Base-by-base conservation (phyloP, 495 filamentous ascomycete genomes). In the Penicillium longicatenatum region DNA sequence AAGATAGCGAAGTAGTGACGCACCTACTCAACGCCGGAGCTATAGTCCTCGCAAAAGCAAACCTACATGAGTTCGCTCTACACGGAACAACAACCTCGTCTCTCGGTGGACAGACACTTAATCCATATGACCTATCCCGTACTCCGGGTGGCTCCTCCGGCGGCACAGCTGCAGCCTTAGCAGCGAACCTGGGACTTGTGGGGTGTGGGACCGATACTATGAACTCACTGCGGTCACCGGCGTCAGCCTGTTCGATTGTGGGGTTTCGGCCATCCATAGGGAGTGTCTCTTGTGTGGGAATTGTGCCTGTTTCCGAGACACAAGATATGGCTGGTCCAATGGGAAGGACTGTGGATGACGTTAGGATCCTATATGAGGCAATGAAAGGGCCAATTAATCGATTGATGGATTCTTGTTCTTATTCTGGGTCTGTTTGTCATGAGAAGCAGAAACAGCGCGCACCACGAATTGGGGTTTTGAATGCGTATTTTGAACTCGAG, bases 71-170 rank as follows among this genome's bases (percentile, higher is more conserved):
- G 66, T 64, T 89, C 51, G 85, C 86, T 1, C 63, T 89, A 2
- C 85, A 88, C 54, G 86, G 84, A 3, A 66, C 86, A 31, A 78
- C 75, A 0, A 82, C 85, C 3, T 87, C 84, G 1, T 84, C 81
- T 0, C 58, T 86, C 0, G 82, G 84, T 5, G 85, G 86, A 0
- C 85, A 88, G 58, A 85, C 83, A 0, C 54, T 79, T 22, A 89
- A 89, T 64, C 84, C 86, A 0, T 88, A 86, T 43, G 86, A 89
- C 60, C 54, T 70, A 0, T 76, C 75, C 3, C 77, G 86, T 12
- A 89, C 85, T 0, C 83, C 87, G 0, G 86, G 86, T 12, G 87
- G 86, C 0, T 85, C 82, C 29, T 86, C 82, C 19, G 85, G 85
- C 9, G 86, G 86, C 0, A 83, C 83, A 3, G 84, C 79, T 0